phyloP scores from a whole-genome alignment of 805 yeast species.

The Kurtzmaniella fragi region DNA sequence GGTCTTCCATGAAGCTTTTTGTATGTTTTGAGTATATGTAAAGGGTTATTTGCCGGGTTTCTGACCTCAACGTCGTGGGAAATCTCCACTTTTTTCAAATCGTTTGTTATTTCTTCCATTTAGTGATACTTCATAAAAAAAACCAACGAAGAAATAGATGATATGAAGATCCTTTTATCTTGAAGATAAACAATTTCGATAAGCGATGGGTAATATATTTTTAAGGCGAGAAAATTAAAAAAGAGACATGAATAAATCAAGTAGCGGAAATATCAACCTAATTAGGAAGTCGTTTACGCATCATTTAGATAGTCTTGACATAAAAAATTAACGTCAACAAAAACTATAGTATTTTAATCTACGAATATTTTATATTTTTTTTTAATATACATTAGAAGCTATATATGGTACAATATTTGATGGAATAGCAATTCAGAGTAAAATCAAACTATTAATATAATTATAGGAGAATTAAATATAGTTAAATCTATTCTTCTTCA shows the following conservation, averaged over 20 bases:
- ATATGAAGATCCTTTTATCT: neutral
- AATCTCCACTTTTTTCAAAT: neutral
- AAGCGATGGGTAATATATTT: too few species aligned
- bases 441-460: neutral
- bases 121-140: conserved; percentile 6
- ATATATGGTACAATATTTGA: conserved; percentile 1
- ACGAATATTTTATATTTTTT: conserved; percentile 2
- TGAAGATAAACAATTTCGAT: conserved; percentile 3
- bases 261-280: too few species aligned
- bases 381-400: conserved; percentile 10
- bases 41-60: conserved; percentile 26
- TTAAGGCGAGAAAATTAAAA: too few species aligned
- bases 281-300: too few species aligned
- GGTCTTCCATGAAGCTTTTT: conserved; percentile 24
- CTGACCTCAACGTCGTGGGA: conserved; percentile 5
- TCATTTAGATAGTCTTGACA: too few species aligned
- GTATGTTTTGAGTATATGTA: conserved; percentile 25
- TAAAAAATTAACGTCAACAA: too few species aligned
- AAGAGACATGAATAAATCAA: too few species aligned
- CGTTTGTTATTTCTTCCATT: neutral
- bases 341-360: too few species aligned
- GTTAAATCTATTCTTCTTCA: conserved; percentile 57
- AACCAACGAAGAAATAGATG: conserved; percentile 11
- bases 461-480: neutral
- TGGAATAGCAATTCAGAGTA: neutral